phyloP scores from a whole-genome alignment of 2,329 filamentous ascomycete genomes.

The Aspergillus hortae region DNA sequence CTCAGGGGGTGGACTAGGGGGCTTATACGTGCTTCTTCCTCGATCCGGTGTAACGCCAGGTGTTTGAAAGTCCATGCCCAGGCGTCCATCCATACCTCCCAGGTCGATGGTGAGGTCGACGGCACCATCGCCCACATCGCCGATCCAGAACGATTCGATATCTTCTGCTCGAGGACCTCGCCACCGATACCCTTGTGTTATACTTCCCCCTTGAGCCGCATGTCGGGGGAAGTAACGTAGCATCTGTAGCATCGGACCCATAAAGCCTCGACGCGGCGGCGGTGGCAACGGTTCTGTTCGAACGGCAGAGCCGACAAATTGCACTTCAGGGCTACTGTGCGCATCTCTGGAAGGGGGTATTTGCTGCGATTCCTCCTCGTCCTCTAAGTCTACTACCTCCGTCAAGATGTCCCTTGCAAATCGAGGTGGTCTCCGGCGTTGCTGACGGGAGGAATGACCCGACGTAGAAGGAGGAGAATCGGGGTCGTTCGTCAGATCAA shows the following conservation, averaged over 20 bases:
- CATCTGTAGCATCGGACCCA: conserved; percentile 7
- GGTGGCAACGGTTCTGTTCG: conserved; percentile 8
- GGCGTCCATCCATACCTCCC: conserved; percentile 13
- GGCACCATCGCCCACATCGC: conserved; percentile 20
- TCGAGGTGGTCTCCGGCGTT: conserved; percentile 23
- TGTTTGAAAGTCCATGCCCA: conserved; percentile 37
- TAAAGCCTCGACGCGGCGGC: conserved; percentile 4
- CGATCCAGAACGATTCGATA: conserved; percentile 20
- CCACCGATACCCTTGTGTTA: not conserved
- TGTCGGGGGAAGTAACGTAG: conserved; percentile 1
- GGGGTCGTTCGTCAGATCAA: conserved; percentile 47
- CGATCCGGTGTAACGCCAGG: conserved; percentile 41
- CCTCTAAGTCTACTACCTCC: conserved; percentile 40
- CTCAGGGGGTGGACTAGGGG: conserved; percentile 61
- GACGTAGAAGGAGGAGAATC: conserved; percentile 29
- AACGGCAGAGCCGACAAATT: conserved; percentile 42
- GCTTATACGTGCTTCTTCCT: conserved; percentile 48
- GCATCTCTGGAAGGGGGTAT: conserved; percentile 12
- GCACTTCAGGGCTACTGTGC: conserved; percentile 46
- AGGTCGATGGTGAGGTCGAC: not conserved
- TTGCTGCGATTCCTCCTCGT: conserved; percentile 21
- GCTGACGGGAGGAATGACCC: not conserved
- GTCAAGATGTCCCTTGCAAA: conserved; percentile 37
- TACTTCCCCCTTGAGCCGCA: not conserved
- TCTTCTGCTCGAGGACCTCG: not conserved